These are phyloP conservation scores for Dothideomycetes sp. DNA, from an alignment of 2,329 filamentous ascomycete genomes.

Conservation along the genomic window DNA sequence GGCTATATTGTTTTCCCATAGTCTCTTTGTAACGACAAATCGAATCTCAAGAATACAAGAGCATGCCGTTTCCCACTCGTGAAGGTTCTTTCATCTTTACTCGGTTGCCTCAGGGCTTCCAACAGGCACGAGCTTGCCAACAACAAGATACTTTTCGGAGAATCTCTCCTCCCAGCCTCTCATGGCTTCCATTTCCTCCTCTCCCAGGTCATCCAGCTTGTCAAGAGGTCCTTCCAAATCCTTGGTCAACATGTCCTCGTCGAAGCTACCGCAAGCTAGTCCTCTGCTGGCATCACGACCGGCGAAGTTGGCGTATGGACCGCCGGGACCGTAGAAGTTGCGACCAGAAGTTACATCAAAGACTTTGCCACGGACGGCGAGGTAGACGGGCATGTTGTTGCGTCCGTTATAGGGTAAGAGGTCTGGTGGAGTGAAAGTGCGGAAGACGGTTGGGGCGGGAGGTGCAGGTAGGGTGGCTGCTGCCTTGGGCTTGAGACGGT, in stretches of 20 bases:
- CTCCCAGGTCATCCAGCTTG: slow-evolving; percentile 59
- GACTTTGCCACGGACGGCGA: slow-evolving; percentile 82
- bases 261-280: slow-evolving; percentile 84
- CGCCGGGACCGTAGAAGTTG: slow-evolving; percentile 94
- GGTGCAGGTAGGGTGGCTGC: slow-evolving; percentile 42
- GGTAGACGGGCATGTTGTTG: slow-evolving; percentile 65
- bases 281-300: slow-evolving; percentile 84
- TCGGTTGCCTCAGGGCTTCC: slow-evolving; percentile 45
- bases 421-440: slow-evolving; percentile 71
- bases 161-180: slow-evolving; percentile 92
- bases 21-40: too few relatives aligned
- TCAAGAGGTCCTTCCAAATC: slow-evolving; percentile 79
- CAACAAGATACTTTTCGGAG: slow-evolving; percentile 86
- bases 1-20: too few relatives aligned
- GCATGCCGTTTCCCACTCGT: not conserved
- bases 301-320: slow-evolving; percentile 93
- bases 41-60: too few relatives aligned
- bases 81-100: slow-evolving; percentile 17
- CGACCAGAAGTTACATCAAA: slow-evolving; percentile 82
- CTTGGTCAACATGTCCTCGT: slow-evolving; percentile 88
- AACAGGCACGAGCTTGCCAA: slow-evolving; percentile 70
- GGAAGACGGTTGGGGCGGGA: slow-evolving; percentile 70
- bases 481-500: slow-evolving; percentile 41
- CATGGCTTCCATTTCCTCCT: slow-evolving; percentile 73
- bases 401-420: slow-evolving; percentile 80